These are phyloP conservation scores for Cryptococcus floricola DNA, from an alignment of 1,284 basidiomycete genomes.

Conservation along the genomic window DNA sequence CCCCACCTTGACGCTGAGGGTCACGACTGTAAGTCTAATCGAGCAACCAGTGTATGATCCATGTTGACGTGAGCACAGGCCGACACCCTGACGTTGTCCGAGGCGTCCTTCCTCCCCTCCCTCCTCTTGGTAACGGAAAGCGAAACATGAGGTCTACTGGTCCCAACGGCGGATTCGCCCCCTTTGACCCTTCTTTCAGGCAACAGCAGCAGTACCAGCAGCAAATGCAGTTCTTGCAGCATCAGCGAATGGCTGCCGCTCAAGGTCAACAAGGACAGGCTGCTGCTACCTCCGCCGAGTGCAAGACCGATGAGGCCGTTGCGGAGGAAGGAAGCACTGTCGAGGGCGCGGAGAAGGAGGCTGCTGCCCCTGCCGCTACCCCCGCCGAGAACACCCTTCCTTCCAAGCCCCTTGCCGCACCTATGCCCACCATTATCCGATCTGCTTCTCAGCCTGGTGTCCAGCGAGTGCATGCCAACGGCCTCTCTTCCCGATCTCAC, in stretches of 20 bases:
- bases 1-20: conserved; percentile 47
- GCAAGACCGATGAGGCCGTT: background rate
- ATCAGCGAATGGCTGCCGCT: conserved; percentile 23
- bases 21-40: conserved; percentile 34
- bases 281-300: conserved; percentile 2
- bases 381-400: conserved; percentile 21
- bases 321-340: background rate
- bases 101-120: conserved; percentile 40
- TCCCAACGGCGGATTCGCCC: conserved; percentile 6
- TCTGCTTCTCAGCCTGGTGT: conserved; percentile 43
- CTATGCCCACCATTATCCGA: conserved; percentile 25
- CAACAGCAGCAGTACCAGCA: conserved; percentile 28
- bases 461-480: conserved; percentile 35
- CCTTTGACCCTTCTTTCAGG: conserved; percentile 22
- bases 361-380: conserved; percentile 3
- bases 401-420: conserved; percentile 17
- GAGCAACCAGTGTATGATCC: background rate
- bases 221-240: conserved; percentile 23
- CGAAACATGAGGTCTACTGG: conserved; percentile 24
- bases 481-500: conserved; percentile 38
- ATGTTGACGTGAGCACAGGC: conserved; percentile 8
- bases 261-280: conserved; percentile 15
- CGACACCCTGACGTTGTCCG: conserved; percentile 48
- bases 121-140: conserved; percentile 24
- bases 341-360: conserved; percentile 9